Percentiles rank a stretch among this genome's conserved stretches.
phyloP scores from a whole-genome alignment of 768 basidiomycete species.

The Suillus luteus region DNA sequence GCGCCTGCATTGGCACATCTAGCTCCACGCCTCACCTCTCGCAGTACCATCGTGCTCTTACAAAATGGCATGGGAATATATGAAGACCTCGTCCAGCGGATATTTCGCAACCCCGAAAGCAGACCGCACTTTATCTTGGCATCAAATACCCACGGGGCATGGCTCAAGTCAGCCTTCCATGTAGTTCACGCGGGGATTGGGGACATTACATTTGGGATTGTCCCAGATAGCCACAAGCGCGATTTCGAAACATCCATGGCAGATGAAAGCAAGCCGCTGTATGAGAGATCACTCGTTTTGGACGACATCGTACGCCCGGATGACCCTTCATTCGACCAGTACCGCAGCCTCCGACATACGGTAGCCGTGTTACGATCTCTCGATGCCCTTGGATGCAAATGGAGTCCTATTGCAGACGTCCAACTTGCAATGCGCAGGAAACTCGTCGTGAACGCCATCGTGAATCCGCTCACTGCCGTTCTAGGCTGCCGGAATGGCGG shows the following conservation, averaged over 20 bases:
- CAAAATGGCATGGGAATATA: constrained; percentile 96
- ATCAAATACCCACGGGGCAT: constrained; percentile 80
- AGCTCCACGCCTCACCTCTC: constrained; percentile 57
- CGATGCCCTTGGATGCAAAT: constrained; percentile 56
- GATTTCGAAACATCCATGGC: constrained; percentile 61
- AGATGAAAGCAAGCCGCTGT: constrained; percentile 34
- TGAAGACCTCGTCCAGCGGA: constrained; percentile 63
- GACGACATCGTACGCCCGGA: constrained; percentile 50
- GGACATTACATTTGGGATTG: constrained; percentile 73
- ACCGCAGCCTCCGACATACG: constrained; percentile 66
- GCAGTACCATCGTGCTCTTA: constrained; percentile 86
- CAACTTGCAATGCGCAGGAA: constrained; percentile 76
- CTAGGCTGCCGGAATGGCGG: constrained; percentile 81
- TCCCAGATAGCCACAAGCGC: constrained; percentile 64
- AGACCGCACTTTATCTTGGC: constrained; percentile 88
- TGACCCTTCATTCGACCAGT: constrained; percentile 42
- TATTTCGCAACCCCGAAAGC: constrained; percentile 71
- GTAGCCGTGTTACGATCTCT: constrained; percentile 62
- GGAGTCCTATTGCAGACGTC: constrained; percentile 66
- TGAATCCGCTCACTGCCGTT: constrained; percentile 87
- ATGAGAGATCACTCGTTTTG: constrained; percentile 48
- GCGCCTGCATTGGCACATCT: constrained; percentile 58
- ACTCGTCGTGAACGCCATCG: constrained; percentile 75
- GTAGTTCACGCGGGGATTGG: constrained; percentile 75
- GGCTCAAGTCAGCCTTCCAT: constrained; percentile 50